Evolutionary conservation across 306 rosid genomes (phyloP).

Genomic region (Citrullus colocynthis): DNA sequence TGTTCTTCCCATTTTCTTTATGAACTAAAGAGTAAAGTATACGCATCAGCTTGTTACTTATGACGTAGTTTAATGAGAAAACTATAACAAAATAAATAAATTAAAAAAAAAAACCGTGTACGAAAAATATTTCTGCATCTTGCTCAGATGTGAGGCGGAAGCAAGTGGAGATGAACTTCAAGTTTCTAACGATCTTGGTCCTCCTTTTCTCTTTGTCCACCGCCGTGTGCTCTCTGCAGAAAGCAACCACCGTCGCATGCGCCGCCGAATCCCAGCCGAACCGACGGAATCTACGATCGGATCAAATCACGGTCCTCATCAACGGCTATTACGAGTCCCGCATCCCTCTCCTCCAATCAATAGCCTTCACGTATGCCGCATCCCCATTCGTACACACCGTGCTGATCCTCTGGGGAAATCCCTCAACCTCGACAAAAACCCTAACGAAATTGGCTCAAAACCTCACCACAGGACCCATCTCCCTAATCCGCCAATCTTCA

Average conservation of each 20-base stretch:
- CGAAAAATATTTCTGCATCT: neutral
- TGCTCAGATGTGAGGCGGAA: neutral
- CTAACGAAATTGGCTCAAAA: constrained; percentile 30
- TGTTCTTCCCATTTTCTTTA: neutral
- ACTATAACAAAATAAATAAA: neutral
- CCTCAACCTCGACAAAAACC: constrained; percentile 34
- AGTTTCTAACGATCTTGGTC: neutral
- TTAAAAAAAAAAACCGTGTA: neutral
- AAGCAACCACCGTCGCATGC: constrained; percentile 23
- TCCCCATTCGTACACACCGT: constrained; percentile 54
- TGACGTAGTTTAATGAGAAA: neutral
- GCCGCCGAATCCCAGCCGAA: constrained; percentile 9
- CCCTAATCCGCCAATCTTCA: constrained; percentile 35
- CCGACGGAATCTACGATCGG: constrained; percentile 27
- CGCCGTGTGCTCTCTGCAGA: constrained; percentile 5
- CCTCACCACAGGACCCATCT: constrained; percentile 30
- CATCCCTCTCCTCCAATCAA: constrained; percentile 61
- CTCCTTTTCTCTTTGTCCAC: constrained; percentile 5
- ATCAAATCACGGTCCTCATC: constrained; percentile 59
- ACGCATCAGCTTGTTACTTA: neutral
- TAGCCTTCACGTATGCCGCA: constrained; percentile 46
- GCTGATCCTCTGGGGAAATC: constrained; percentile 83
- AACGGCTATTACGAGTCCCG: constrained; percentile 80
- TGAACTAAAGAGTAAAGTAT: neutral
- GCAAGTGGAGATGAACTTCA: neutral